These are phyloP conservation scores for Claviceps paspali DNA, from an alignment of 2,329 filamentous ascomycete genomes.

Conservation along the genomic window DNA sequence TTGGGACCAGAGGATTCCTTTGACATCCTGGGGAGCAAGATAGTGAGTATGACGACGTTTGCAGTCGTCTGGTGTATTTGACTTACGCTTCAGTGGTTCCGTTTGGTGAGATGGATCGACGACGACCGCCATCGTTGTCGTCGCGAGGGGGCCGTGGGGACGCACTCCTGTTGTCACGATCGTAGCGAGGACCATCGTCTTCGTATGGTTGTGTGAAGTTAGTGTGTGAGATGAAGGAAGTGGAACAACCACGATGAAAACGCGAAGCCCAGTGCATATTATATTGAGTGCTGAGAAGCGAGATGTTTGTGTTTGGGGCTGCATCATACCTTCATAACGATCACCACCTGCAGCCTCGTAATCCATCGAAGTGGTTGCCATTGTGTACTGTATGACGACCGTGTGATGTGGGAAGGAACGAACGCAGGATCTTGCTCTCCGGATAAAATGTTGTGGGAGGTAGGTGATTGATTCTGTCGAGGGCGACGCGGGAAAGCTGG, in stretches of 20 bases:
- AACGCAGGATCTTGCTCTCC: not conserved
- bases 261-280: not conserved
- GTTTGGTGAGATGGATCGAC: constrained; percentile 47
- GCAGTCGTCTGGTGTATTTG: not conserved
- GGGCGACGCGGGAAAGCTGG: constrained; percentile 2
- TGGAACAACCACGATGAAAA: not conserved
- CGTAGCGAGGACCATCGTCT: constrained; percentile 53
- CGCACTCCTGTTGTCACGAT: constrained; percentile 50
- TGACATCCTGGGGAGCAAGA: constrained; percentile 20
- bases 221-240: constrained; percentile 1
- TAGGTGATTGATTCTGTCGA: not conserved
- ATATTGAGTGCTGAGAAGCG: not conserved
- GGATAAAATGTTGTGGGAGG: not conserved
- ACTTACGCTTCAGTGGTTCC: constrained; percentile 25
- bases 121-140: constrained; percentile 41
- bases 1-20: constrained; percentile 37
- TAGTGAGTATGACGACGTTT: not conserved
- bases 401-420: constrained; percentile 6
- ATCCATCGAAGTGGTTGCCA: constrained; percentile 54
- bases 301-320: constrained; percentile 3
- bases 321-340: constrained; percentile 43
- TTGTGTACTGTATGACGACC: constrained; percentile 15
- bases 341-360: constrained; percentile 54
- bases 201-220: not conserved
- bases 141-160: constrained; percentile 47